Evolutionary conservation across 2,329 filamentous ascomycete genomes (phyloP).

Genomic region (Phyllosticta citribraziliensis): DNA sequence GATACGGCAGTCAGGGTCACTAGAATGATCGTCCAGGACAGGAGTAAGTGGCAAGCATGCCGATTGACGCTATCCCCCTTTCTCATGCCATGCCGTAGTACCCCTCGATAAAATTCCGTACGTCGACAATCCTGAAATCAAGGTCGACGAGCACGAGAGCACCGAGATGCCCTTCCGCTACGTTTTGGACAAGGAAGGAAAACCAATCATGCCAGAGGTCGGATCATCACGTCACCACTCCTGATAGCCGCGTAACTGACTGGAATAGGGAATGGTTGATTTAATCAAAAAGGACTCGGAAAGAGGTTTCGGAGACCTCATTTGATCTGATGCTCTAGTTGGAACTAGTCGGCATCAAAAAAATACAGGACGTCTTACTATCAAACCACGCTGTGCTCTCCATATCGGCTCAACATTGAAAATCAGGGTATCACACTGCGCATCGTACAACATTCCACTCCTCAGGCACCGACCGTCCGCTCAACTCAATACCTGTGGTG

Average conservation of each 20-base stretch:
- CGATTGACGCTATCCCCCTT: neutral
- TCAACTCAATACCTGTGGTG: slow-evolving; percentile 2
- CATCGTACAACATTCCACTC: slow-evolving; percentile 1
- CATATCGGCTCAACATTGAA: neutral
- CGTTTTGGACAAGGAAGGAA: slow-evolving; percentile 62
- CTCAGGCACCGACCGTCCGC: neutral
- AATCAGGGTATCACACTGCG: slow-evolving; percentile 5
- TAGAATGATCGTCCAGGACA: slow-evolving; percentile 74
- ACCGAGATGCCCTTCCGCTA: slow-evolving; percentile 98
- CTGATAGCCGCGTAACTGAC: slow-evolving; percentile 8
- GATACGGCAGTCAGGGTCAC: slow-evolving; percentile 95
- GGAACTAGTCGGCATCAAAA: neutral
- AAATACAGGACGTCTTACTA: neutral
- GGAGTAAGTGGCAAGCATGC: slow-evolving; percentile 45
- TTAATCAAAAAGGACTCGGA: slow-evolving; percentile 89
- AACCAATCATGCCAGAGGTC: slow-evolving; percentile 87
- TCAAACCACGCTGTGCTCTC: neutral
- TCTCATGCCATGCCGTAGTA: slow-evolving; percentile 41
- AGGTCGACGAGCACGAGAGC: slow-evolving; percentile 83
- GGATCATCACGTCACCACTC: slow-evolving; percentile 20
- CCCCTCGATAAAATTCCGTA: slow-evolving; percentile 71
- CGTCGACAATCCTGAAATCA: slow-evolving; percentile 79
- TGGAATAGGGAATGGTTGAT: slow-evolving; percentile 75
- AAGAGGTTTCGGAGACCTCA: slow-evolving; percentile 78
- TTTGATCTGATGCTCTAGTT: slow-evolving; percentile 38